phyloP scores from a whole-genome alignment of 176 grass and related monocot species.

The Aegilops umbellulata region DNA sequence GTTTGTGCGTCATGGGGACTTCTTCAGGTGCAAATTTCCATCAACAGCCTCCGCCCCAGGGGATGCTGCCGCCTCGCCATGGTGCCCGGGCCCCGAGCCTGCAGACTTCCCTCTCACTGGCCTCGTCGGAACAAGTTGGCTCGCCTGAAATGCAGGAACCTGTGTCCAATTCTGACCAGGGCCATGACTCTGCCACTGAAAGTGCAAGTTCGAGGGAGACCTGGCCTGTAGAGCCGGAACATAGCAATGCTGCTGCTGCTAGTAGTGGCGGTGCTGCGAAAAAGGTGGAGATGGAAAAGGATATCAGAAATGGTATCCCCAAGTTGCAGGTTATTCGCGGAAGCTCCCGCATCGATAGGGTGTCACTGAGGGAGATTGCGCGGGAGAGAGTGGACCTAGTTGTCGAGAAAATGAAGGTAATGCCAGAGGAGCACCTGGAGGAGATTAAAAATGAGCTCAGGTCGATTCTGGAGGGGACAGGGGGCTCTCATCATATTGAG shows the following conservation, averaged over 20 bases:
- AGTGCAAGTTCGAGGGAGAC: slow-evolving; percentile 93
- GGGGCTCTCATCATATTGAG: slow-evolving; percentile 81
- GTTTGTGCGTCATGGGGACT: slow-evolving; percentile 57
- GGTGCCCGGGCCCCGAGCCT: slow-evolving; percentile 47
- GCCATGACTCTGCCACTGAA: slow-evolving; percentile 83
- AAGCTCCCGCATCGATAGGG: slow-evolving; percentile 33
- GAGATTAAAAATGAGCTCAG: slow-evolving; percentile 79
- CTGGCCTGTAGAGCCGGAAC: slow-evolving; percentile 70
- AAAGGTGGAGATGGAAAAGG: slow-evolving; percentile 62
- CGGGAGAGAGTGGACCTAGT: slow-evolving; percentile 72
- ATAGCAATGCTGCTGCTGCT: slow-evolving; percentile 26
- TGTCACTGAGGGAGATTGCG: slow-evolving; percentile 75
- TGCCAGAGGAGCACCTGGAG: slow-evolving; percentile 77
- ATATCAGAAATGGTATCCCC: slow-evolving; percentile 53
- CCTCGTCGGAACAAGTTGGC: slow-evolving; percentile 72
- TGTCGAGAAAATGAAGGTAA: slow-evolving; percentile 77
- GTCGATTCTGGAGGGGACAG: slow-evolving; percentile 80
- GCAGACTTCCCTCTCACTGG: slow-evolving; percentile 82
- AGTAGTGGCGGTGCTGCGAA: slow-evolving; percentile 2
- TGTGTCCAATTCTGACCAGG: slow-evolving; percentile 72
- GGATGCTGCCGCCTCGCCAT: slow-evolving; percentile 52
- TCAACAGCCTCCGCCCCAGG: slow-evolving; percentile 55
- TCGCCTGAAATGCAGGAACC: slow-evolving; percentile 86
- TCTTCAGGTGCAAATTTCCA: slow-evolving; percentile 78
- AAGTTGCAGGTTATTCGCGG: slow-evolving; percentile 60